Evolutionary conservation across 345 rosid genomes (phyloP), one percentile per base, ranked within the genome.

Genomic region (Dovyalis caffra): DNA sequence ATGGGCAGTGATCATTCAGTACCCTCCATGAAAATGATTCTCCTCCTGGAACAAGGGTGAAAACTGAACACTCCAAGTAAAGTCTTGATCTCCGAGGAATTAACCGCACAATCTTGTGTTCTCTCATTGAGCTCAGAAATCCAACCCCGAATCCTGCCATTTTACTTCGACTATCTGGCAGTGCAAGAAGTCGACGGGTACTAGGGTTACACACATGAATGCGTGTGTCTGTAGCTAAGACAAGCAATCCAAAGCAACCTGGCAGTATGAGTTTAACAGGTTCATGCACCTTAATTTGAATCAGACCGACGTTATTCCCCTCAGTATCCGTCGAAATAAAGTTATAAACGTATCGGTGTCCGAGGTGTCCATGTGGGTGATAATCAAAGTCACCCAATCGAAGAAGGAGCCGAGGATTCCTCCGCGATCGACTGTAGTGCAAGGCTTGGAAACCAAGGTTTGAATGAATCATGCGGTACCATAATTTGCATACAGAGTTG

Each of bases 191-290:
- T 8, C 32, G 67, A 34, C 31, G 63, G 1, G 64, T 23, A 29
- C 74, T 70, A 31, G 79, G 69, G 32, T 69, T 76, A 10, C 68
- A 69, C 6, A 76, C 40, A 31, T 76, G 62, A 51, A 69, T 63
- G 1, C 43, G 34, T 16, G 40, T 43, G 3, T 43, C 33, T 25
- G 79, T 57, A 31, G 73, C 62, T 5, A 76, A 69, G 31, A 68
- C 58, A 49, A 76, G 8, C 32, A 76, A 60, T 1, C 79, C 79
- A 1, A 35, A 23, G 74, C 68, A 76, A 18, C 62, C 47, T 1
- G 73, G 69, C 1, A 76, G 28, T 14, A 76, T 21, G 23, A 60
- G 79, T 61, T 62, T 76, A 18, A 68, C 70, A 8, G 79, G 68
- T n/a, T 65, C 74, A 11, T 23, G 45, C 2, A 69, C 69, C 33